Percentiles rank a stretch among this genome's conserved stretches.
Evolutionary conservation across 2,329 filamentous ascomycete genomes (phyloP).

Genomic region (Emmonsiellopsis sp.): DNA sequence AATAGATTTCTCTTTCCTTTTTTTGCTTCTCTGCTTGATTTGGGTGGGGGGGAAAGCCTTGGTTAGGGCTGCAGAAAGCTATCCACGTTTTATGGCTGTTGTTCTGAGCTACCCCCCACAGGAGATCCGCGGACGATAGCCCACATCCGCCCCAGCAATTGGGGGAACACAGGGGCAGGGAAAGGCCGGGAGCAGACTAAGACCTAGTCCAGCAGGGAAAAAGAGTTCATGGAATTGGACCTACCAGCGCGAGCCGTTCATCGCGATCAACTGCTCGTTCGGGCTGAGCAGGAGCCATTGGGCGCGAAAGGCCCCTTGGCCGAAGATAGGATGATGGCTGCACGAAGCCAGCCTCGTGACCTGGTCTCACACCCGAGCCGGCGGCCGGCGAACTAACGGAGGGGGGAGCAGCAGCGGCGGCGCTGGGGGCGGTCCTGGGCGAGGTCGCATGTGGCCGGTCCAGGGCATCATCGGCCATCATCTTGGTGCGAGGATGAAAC

Average conservation of each 20-base stretch:
- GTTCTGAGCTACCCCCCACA: neutral
- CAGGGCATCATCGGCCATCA: conserved; percentile 19
- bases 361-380: conserved; percentile 10
- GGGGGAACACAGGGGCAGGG: neutral
- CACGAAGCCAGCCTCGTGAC: conserved; percentile 39
- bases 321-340: conserved; percentile 41
- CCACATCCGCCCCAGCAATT: neutral
- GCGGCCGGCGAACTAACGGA: conserved; percentile 10
- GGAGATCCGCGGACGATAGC: no score
- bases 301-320: conserved; percentile 27
- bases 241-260: conserved; percentile 41
- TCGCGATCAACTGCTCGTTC: conserved; percentile 40
- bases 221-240: conserved; percentile 13
- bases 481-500: conserved; percentile 10
- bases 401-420: conserved; percentile 5
- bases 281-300: conserved; percentile 31
- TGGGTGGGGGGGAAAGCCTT: neutral
- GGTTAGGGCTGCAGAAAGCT: neutral
- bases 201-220: neutral
- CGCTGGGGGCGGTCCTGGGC: conserved; percentile 4
- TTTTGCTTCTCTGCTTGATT: neutral
- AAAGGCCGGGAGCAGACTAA: neutral
- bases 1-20: neutral
- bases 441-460: conserved; percentile 17
- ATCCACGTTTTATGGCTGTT: neutral